Evolutionary conservation across 768 basidiomycete species (phyloP).

Genomic region (Mycena olivaceomarginata): DNA sequence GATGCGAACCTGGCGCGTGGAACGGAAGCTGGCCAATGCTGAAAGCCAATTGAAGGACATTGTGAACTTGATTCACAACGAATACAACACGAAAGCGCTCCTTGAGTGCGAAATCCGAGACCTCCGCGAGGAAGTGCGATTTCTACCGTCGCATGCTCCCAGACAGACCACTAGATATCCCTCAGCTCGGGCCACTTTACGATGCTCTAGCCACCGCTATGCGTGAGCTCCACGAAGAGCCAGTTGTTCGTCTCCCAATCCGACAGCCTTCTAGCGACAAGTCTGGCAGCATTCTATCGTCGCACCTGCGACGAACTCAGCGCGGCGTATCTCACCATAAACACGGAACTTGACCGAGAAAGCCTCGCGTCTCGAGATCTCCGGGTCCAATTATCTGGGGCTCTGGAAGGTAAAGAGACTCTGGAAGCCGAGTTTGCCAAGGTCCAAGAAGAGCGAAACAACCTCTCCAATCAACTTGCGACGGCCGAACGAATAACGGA

Average conservation of each 20-base stretch:
- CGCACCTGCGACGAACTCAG: constrained; percentile 59
- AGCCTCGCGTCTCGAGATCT: constrained; percentile 44
- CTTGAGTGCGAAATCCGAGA: constrained; percentile 60
- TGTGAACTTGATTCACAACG: constrained; percentile 75
- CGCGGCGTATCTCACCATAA: constrained; percentile 51
- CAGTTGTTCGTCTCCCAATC: constrained; percentile 1
- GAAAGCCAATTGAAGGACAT: constrained; percentile 82
- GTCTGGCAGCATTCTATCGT: constrained; percentile 60
- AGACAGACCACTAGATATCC: neutral
- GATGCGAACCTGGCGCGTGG: constrained; percentile 69
- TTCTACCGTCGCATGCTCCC: constrained; percentile 42
- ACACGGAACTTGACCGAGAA: constrained; percentile 52
- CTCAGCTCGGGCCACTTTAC: constrained; percentile 23
- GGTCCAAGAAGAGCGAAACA: constrained; percentile 59
- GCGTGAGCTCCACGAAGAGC: constrained; percentile 18
- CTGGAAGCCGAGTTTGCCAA: constrained; percentile 64
- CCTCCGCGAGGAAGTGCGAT: constrained; percentile 56
- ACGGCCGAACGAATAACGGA: constrained; percentile 48
- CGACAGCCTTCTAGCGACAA: constrained; percentile 14
- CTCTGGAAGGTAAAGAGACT: constrained; percentile 63
- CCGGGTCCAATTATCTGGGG: constrained; percentile 60
- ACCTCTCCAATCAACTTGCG: constrained; percentile 45
- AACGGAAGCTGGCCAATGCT: constrained; percentile 81
- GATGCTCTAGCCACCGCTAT: constrained; percentile 49
- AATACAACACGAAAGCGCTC: constrained; percentile 70